Percentiles rank a stretch among this genome's conserved stretches.
Conservation (phyloP, 768 basidiomycete species). For the Amanita jacksonii region DNA sequence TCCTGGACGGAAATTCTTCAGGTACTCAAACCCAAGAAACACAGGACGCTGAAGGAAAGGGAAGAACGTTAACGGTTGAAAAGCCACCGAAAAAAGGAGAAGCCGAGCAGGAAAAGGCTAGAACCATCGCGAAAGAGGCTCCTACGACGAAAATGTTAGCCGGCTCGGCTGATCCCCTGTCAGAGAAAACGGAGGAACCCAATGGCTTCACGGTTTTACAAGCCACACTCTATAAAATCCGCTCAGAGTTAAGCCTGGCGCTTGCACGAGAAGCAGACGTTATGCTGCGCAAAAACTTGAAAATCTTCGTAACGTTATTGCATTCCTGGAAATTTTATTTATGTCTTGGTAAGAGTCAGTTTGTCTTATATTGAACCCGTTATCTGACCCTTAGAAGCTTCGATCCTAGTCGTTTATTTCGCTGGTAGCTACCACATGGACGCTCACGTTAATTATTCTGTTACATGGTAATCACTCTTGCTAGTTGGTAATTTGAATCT, state of each 20-base stretch:
- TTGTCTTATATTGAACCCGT: not conserved
- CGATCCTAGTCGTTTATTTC: constrained; percentile 4
- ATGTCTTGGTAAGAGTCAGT: constrained; percentile 4
- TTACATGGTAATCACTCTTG: not conserved
- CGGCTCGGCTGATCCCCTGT: not conserved
- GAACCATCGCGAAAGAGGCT: not conserved
- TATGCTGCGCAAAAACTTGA: constrained; percentile 4
- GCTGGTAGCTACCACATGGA: not conserved
- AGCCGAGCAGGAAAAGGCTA: not conserved
- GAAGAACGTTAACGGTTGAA: not conserved
- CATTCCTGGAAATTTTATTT: constrained; percentile 8
- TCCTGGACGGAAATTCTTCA: not conserved
- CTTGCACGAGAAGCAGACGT: no score
- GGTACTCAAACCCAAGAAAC: not conserved
- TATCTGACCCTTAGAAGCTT: not conserved
- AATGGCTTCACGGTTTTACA: no score
- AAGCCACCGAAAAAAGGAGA: not conserved
- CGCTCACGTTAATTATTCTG: constrained; percentile 1
- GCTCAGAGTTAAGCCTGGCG: no score
- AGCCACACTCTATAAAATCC: no score
- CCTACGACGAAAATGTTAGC: not conserved
- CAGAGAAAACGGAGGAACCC: no score
- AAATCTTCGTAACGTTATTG: not conserved
- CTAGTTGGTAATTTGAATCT: no score
- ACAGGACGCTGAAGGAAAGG: not conserved